Base-by-base conservation (phyloP, 371 early-diverging fungal genomes). In the Homolaphlyctis polyrhiza region DNA sequence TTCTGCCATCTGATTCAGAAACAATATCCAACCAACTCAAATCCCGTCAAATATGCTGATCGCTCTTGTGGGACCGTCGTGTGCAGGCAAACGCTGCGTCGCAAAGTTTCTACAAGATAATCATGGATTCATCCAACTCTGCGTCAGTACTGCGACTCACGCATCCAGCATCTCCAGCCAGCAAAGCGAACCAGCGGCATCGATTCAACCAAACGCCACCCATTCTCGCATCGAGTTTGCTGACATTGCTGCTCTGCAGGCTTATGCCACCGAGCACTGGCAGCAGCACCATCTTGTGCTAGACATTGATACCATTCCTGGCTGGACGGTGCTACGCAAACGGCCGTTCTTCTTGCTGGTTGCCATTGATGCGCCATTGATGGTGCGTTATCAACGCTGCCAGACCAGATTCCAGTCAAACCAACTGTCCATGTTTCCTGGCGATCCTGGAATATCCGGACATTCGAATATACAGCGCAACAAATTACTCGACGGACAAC, bases 311-410 rank as follows among this genome's bases (percentile, higher is more conserved):
- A 65, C 60, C 16, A 64, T 74, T 13, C 35, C 4, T 32, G 57
- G 58, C 27, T 62, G 58, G 62, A 66, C 61, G 16, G 64, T 74
- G 47, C 60, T 80, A 60, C 85, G 87, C 57, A 93, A 91, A 66
- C 83, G 98, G 3, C 95, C 96, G 1, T 94, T 93, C 71, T 88
- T 94, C 60, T 74, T 95, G 8, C 72, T 95, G 14, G 82, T 95
- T 0, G 83, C 87, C 5, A 83, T 96, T 1, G 89, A 93, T 47
- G 91, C 91, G n/a, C 92, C 94, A 0, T 63, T 86, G 29, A 74
- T 73, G 27, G 60, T 85, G 27, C 85, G 95, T 49, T 90, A 86
- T 70, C 66, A 72, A 52, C 78, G 94, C 16, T 84, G 70, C 43
- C 50, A n/a, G n/a, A n/a, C n/a, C n/a, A n/a, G n/a, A n/a, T n/a